Conservation (phyloP, 306 rosid genomes). For the Oxytropis ochrocephala region DNA sequence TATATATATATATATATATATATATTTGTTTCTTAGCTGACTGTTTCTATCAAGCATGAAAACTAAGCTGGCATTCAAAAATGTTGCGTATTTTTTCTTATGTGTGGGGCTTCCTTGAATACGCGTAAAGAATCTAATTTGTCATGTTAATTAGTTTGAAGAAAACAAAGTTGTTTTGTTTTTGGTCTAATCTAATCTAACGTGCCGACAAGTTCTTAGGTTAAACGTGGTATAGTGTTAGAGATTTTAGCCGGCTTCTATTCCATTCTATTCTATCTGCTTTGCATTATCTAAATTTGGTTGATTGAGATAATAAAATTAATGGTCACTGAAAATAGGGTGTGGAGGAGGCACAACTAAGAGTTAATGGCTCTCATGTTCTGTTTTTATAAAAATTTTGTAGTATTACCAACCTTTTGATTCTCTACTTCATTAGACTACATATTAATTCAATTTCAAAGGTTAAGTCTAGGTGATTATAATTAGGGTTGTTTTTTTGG, state of each 20-base stretch:
- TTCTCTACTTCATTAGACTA: background rate
- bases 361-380: slow-evolving; percentile 43
- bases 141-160: slow-evolving; percentile 44
- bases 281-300: slow-evolving; percentile 17
- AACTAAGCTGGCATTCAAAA: slow-evolving; percentile 34
- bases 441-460: slow-evolving; percentile 8
- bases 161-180: slow-evolving; percentile 28
- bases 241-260: background rate
- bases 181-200: slow-evolving; percentile 41
- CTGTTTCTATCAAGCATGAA: slow-evolving; percentile 21
- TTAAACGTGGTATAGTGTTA: slow-evolving; percentile 2
- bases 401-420: slow-evolving; percentile 2
- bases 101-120: background rate
- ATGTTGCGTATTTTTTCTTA: slow-evolving; percentile 11
- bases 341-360: background rate
- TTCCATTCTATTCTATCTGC: slow-evolving; percentile 1
- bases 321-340: slow-evolving; percentile 6
- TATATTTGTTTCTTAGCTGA: background rate
- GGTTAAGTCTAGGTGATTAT: background rate
- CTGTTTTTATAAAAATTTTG: background rate
- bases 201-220: slow-evolving; percentile 49
- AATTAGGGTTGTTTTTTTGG: too few relatives aligned
- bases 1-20: background rate
- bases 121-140: slow-evolving; percentile 40
- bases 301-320: slow-evolving; percentile 21